Evolutionary conservation across 164 flowering plant species (phyloP).

Genomic region (Vitis rotundifolia): DNA sequence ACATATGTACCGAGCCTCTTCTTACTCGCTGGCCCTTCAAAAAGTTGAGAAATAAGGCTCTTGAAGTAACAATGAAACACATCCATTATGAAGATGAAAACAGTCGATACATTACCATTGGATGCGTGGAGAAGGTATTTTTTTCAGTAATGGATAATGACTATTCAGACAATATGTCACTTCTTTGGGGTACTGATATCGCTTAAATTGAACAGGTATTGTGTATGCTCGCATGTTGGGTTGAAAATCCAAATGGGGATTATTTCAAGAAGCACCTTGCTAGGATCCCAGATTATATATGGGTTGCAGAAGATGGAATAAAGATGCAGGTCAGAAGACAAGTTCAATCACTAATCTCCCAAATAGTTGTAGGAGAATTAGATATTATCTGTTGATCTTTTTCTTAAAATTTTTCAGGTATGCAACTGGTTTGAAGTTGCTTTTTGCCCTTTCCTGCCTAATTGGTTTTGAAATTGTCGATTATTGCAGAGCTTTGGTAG

Average conservation of each 20-base stretch:
- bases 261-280: constrained; percentile 51
- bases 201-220: constrained; percentile 20
- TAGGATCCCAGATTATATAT: constrained; percentile 49
- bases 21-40: constrained; percentile 44
- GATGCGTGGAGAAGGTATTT: constrained; percentile 39
- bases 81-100: constrained; percentile 51
- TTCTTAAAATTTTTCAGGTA: not conserved
- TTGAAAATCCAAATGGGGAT: constrained; percentile 47
- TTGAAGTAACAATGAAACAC: constrained; percentile 36
- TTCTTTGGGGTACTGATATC: not conserved
- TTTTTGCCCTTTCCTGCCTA: not conserved
- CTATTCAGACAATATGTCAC: not conserved
- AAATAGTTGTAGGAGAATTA: no score
- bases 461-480: constrained; percentile 9
- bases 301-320: constrained; percentile 63
- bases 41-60: constrained; percentile 44
- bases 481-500: constrained; percentile 46
- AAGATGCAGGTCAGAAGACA: constrained; percentile 33
- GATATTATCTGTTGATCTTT: not conserved
- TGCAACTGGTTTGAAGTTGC: no score
- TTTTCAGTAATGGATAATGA: no score
- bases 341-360: no score
- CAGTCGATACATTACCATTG: constrained; percentile 50
- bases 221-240: constrained; percentile 64
- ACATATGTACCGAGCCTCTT: constrained; percentile 33